phyloP scores from a whole-genome alignment of 371 early-diverging fungal genomes.

The Zychaea mexicana region DNA sequence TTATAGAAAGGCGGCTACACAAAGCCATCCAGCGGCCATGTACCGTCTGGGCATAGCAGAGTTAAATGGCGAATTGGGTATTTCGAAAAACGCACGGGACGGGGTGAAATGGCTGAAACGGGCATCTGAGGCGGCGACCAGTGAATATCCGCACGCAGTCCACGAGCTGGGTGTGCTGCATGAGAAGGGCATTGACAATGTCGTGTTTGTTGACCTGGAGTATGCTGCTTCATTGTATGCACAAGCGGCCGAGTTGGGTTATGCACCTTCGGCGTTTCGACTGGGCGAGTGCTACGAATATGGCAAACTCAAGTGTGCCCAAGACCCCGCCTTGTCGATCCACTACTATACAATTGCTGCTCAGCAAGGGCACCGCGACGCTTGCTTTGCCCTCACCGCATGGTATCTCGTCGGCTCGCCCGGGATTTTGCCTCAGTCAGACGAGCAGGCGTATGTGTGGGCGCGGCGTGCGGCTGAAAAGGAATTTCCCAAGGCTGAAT shows the following conservation, averaged over 20 bases:
- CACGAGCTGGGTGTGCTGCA: conserved; percentile 75
- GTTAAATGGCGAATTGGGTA: conserved; percentile 68
- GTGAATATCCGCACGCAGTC: conserved; percentile 74
- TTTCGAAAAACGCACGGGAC: conserved; percentile 65
- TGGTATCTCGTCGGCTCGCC: conserved; percentile 89
- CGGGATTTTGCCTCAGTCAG: conserved; percentile 78
- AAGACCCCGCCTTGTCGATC: conserved; percentile 69
- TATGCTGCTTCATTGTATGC: conserved; percentile 78
- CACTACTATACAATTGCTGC: conserved; percentile 82
- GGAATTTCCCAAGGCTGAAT: conserved; percentile 85
- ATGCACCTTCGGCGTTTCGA: conserved; percentile 75
- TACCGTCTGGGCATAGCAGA: conserved; percentile 71
- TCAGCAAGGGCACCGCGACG: conserved; percentile 88
- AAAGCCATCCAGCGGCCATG: conserved; percentile 73
- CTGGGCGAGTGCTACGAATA: conserved; percentile 83
- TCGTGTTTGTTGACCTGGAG: conserved; percentile 71
- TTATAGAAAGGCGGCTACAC: conserved; percentile 66
- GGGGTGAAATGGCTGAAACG: conserved; percentile 82
- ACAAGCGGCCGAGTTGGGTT: conserved; percentile 73
- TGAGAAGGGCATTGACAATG: conserved; percentile 67
- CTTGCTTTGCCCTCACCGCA: conserved; percentile 85
- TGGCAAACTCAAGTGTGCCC: conserved; percentile 66
- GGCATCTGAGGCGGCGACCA: conserved; percentile 69
- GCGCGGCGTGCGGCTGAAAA: conserved; percentile 85
- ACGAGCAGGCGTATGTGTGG: conserved; percentile 90